Evolutionary conservation across 1,284 basidiomycete species (phyloP), one percentile per base, ranked within the genome.

Genomic region (Ceratobasidium theobromae): DNA sequence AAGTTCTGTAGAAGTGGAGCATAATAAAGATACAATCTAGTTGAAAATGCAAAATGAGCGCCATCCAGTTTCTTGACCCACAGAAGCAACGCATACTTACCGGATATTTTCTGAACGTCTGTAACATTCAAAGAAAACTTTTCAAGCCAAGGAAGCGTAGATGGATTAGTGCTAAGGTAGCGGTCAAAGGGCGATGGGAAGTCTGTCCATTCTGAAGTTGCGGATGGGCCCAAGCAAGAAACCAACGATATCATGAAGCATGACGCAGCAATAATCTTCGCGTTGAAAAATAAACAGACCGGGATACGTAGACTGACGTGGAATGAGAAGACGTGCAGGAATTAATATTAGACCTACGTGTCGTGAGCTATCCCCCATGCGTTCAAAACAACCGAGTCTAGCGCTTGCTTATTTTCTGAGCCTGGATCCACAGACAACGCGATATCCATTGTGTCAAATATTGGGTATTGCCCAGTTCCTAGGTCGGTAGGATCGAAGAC

Each of bases 341-440:
- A 54, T 60, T 32, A 46, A 16, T 35, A 40, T 32, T 40, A 45
- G 23, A 83, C 87, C 76, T 68, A 92, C 89, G 90, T 89, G 77
- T 93, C 90, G 75, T 91, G 88, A 16, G 89, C 87, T 65, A 92
- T 80, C 69, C 86, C 88, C 89, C 90, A 93, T 16, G 89, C 85
- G 73, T 84, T 86, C 72, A 91, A 87, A 25, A 62, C 57, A 12
- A 70, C 25, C 16, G 60, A 38, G 40, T 64, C 60, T 38, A 53
- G 25, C n/a, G 48, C 16, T 28, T 53, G 49, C 5, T 52, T 41
- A 9, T 64, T 49, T 21, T 64, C 60, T 28, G 28, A 27, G 14
- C 12, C 16, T 28, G 25, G 25, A 45, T 66, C 55, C 73, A 88
- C 84, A 28, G 88, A 74, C 18, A 79, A 73, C 23, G 72, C 79